Evolutionary conservation across 2,329 filamentous ascomycete genomes (phyloP).

Genomic region (Pestalotiopsis sp.): DNA sequence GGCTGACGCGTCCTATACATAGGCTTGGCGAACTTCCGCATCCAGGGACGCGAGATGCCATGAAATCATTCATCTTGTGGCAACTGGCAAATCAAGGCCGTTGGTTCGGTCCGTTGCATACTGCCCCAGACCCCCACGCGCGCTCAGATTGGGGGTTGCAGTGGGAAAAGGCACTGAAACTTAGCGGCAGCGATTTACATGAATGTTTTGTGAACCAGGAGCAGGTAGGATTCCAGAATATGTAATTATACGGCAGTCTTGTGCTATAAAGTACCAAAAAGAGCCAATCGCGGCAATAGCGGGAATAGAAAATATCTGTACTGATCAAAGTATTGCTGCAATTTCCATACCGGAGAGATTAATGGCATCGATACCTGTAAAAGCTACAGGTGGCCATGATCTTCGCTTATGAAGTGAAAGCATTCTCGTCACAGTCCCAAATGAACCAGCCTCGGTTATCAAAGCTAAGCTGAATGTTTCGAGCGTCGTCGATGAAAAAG

Average conservation of each 20-base stretch:
- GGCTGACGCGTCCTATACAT: background rate
- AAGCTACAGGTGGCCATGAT: background rate
- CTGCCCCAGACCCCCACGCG: background rate
- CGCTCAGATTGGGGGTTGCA: background rate
- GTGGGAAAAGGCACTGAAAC: background rate
- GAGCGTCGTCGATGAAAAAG: background rate
- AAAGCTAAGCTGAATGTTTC: background rate
- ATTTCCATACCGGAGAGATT: no score
- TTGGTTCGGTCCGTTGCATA: background rate
- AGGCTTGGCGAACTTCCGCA: background rate
- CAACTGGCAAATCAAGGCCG: background rate
- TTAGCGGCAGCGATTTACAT: background rate
- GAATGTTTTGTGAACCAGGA: no score
- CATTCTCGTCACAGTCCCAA: background rate
- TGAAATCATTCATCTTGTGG: background rate
- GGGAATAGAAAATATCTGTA: no score
- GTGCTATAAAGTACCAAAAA: no score
- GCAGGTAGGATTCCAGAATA: no score
- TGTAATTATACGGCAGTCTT: no score
- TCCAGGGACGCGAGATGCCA: background rate
- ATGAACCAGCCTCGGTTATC: background rate
- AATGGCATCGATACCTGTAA: no score
- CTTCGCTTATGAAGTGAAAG: background rate
- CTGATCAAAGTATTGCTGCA: no score
- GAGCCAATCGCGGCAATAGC: no score